Base-by-base conservation (phyloP, 306 rosid genomes). In the Cotoneaster glaucophyllus region DNA sequence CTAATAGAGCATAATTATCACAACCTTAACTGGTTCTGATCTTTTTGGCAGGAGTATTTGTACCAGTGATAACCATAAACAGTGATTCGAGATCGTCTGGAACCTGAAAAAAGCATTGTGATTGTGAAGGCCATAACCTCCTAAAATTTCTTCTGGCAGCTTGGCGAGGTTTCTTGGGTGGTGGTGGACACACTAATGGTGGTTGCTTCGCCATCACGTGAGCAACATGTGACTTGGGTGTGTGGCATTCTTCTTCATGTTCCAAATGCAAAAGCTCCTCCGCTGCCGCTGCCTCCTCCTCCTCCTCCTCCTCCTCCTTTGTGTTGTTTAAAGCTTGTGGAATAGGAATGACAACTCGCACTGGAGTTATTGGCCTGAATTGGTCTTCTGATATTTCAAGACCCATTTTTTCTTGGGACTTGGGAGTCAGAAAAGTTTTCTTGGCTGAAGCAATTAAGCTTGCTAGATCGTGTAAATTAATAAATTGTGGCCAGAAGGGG, bases 101-200 rank as follows among this genome's bases (percentile, higher is more conserved):
- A 7, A 87, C 84, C 75, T 85, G 67, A 41, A 88, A 86, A 79
- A 80, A 77, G 15, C 53, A 14, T 48, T 48, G 53, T 48, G 39
- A 39, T 59, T 77, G 74, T 31, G 79, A 31, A 7, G 80, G 76
- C 3, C 75, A 31, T 17, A 56, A 64, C 50, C 78, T 75, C 62
- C 53, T 48, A 48, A 48, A 68, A 28, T 70, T 82, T 41, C 53
- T 48, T 41, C 53, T 48, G 53, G 53, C 53, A 4, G 82, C 21
- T 73, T 34, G 63, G 66, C 83, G 67, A 26, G 83, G 86, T 72
- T 90, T 90, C 82, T 79, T 90, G 0, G 96, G 96, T 67, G 93
- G 78, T 31, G 93, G 96, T 2, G 93, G 96, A 18, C 96, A 90
- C 43, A 80, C 82, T 75, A 74, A 76, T 0, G 79, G 68, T 4